Base-by-base conservation (phyloP, 805 yeast species). In the Cyberlindnera euphorbiae region DNA sequence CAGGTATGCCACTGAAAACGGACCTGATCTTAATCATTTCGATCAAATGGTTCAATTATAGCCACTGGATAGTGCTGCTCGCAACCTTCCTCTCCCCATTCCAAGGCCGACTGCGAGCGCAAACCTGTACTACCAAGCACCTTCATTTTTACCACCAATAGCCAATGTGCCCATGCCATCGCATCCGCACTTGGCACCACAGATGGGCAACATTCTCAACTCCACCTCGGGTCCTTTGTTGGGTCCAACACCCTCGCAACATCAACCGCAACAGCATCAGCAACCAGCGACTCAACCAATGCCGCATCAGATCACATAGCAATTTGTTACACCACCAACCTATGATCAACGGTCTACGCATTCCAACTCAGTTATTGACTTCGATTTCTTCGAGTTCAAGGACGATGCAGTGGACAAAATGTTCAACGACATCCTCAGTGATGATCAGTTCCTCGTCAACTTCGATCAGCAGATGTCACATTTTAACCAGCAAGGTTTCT, bases 301-400 rank as follows among this genome's bases (percentile, higher is more conserved):
- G 8, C 15, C 6, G 28, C 16, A 10, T 11, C n/a, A 31, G 17
- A 22, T 19, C 23, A 19, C 9, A 19, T 9, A 19, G 22, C 22
- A 19, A 9, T 8, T 19, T 7, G 7, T 19, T 9, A 19, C 22
- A 8, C 22, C 22, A 19, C 22, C 22, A 19, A 9, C 22, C 9
- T 19, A 19, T 19, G 22, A 19, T 9, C 9, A 19, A 9, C 22
- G 7, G 7, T 8, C 22, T 7, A 19, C 22, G 9, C 22, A 7
- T 19, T 8, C 22, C 7, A 19, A 19, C 22, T 19, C 22, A 8
- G 30, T 15, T 18, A 17, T 36, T 15, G 11, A 22, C 3, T 42
- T 42, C 15, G 39, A 42, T 28, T 42, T 42, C 30, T 42, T 42
- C 27, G 38, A 36, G 10, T 42, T 37, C 24, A 33, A 31, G n/a